Evolutionary conservation across 2,329 filamentous ascomycete species (phyloP).

Genomic region (Escovopsis weberi): DNA sequence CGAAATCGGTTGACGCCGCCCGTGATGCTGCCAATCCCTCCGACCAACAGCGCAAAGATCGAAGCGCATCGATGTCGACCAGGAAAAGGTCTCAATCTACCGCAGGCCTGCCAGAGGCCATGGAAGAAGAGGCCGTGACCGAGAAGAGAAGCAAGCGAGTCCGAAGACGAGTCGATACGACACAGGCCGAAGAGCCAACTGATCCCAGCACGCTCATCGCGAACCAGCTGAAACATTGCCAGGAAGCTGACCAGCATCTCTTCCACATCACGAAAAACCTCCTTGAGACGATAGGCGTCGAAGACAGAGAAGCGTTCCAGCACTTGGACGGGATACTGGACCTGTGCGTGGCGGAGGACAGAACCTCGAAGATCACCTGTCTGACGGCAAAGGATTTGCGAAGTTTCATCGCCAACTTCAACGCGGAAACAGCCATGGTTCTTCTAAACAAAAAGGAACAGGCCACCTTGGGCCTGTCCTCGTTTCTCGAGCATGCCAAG

Average conservation of each 20-base stretch:
- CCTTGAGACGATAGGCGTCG: conserved; percentile 38
- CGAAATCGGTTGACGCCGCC: conserved; percentile 9
- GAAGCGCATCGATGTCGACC: conserved; percentile 26
- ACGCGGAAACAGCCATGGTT: conserved; percentile 37
- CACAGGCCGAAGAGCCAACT: conserved; percentile 34
- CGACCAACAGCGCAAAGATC: conserved; percentile 18
- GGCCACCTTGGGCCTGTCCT: conserved; percentile 38
- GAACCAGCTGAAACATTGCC: conserved; percentile 40
- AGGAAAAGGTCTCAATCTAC: conserved; percentile 49
- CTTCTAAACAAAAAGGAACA: conserved; percentile 39
- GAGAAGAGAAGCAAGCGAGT: conserved; percentile 53
- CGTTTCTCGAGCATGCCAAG: conserved; percentile 50
- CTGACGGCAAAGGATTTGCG: conserved; percentile 35
- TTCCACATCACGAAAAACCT: conserved; percentile 42
- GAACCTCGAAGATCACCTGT: conserved; percentile 32
- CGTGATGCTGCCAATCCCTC: conserved; percentile 14
- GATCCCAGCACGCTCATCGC: conserved; percentile 38
- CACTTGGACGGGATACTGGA: conserved; percentile 36
- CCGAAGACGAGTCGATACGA: conserved; percentile 36
- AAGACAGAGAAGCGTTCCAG: conserved; percentile 31
- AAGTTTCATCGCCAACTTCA: conserved; percentile 32
- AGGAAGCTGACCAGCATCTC: conserved; percentile 40
- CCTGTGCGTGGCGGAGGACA: conserved; percentile 35
- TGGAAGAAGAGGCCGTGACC: conserved; percentile 41
- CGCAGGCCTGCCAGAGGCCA: conserved; percentile 41